Evolutionary conservation across 768 basidiomycete genomes (phyloP), one percentile per base, ranked within the genome.

Genomic region (Tulasnella calospora): DNA sequence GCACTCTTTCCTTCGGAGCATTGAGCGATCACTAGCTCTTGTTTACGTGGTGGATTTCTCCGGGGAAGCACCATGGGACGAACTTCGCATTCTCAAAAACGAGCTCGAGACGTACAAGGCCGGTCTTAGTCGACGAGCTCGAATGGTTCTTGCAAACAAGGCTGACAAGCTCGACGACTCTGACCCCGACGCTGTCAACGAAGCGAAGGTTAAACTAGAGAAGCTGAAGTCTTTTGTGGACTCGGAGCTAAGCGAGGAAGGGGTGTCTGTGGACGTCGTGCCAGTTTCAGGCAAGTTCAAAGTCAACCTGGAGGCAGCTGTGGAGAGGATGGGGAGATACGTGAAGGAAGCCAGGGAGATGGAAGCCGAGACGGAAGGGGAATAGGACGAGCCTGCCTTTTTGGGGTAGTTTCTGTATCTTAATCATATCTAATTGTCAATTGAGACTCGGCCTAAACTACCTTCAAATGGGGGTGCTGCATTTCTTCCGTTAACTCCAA

Each of bases 1-100:
- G 0, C 95, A 98, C 84, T 92, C 93, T 1, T 99, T 99, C 87
- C 85, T 99, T 38, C 90, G 95, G 17, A 92, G 94, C 0, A 94
- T 99, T 84, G 96, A 99, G 82, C 91, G 98, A 7, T 95, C 95
- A 17, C 90, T 91, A 40, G 94, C 93, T 9, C 89, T 99, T 8
- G 93, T 90, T 3, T 98, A 97, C 83, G 95, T 99, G 74, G 92
- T 99, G 41, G 98, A 99, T 83, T 86, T 99, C 8, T 90, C 92
- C 3, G 86, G 87, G 1, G 87, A 90, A 0, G 87, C 88, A 30
- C 95, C 96, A 0, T 92, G 91, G 89, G 89, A 92, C 19, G 95
- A 95, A 74, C 86, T 98, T 35, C 82, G 85, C 5, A 87, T 92
- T 15, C 86, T 99, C 17, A 86, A 88, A 30, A 89, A 91, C n/a